Percentiles rank a stretch among this genome's conserved stretches.
phyloP scores from a whole-genome alignment of 2,329 filamentous ascomycete species.

The Fusarium lyarnte region DNA sequence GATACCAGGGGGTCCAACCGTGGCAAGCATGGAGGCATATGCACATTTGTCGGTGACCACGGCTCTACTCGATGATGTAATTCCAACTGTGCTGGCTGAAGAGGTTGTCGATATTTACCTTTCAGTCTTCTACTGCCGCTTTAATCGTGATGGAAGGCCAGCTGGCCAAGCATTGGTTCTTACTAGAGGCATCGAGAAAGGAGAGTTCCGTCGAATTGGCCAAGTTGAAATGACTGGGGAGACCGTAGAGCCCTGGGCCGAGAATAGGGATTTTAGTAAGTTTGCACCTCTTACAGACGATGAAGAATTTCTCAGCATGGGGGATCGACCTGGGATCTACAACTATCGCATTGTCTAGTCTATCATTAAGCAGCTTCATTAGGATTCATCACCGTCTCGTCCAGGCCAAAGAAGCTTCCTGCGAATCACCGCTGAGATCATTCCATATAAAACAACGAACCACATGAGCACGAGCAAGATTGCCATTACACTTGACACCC shows the following conservation, averaged over 20 bases:
- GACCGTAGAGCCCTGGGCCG: neutral
- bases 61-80: conserved; percentile 14
- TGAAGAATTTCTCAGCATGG: conserved; percentile 14
- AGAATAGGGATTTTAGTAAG: conserved; percentile 17
- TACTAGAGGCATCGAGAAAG: conserved; percentile 10
- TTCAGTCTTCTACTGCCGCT: conserved; percentile 17
- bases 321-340: conserved; percentile 4
- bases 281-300: conserved; percentile 15
- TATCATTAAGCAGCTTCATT: neutral
- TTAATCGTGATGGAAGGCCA: neutral
- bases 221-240: neutral
- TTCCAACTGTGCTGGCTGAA: neutral
- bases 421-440: conserved; percentile 30
- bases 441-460: conserved; percentile 38
- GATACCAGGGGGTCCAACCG: neutral
- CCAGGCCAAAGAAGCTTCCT: conserved; percentile 42
- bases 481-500: conserved; percentile 39
- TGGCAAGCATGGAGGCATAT: neutral
- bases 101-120: conserved; percentile 11
- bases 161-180: conserved; percentile 14
- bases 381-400: conserved; percentile 36
- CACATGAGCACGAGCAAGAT: conserved; percentile 35
- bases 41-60: neutral
- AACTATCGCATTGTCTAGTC: conserved; percentile 25
- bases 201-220: conserved; percentile 29